phyloP scores from a whole-genome alignment of 202 grass and related monocot genomes.

The Panicum hallii region DNA sequence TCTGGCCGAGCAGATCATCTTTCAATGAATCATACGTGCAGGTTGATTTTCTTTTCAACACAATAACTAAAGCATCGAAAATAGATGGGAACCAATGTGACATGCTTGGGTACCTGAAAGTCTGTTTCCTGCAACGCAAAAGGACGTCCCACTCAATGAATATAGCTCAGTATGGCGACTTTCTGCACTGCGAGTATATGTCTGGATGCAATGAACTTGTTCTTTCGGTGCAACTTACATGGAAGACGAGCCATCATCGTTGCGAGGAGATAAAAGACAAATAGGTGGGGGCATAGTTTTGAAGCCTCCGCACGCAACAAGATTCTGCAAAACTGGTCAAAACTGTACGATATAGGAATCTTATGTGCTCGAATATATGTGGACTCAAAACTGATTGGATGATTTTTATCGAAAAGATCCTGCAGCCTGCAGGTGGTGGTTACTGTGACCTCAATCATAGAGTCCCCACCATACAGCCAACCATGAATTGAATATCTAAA shows the following conservation, averaged over 20 bases:
- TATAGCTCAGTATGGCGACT: not conserved
- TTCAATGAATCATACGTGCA: not conserved
- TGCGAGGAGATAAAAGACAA: conserved; percentile 6
- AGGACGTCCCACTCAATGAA: conserved; percentile 12
- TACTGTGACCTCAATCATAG: conserved; percentile 41
- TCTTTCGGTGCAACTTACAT: conserved; percentile 16
- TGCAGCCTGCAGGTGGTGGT: conserved; percentile 12
- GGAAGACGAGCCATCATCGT: conserved; percentile 3
- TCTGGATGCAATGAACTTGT: conserved; percentile 40
- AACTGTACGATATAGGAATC: conserved; percentile 11
- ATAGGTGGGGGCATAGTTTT: not conserved
- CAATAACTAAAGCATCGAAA: not conserved
- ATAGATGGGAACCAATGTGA: not conserved
- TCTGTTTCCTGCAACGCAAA: not conserved
- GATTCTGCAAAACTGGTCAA: conserved; percentile 9
- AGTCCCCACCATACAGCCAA: conserved; percentile 39
- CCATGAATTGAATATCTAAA: conserved; percentile 18
- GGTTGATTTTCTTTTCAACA: not conserved
- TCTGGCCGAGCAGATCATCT: not conserved
- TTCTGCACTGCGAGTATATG: conserved; percentile 5
- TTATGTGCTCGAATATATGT: conserved; percentile 21
- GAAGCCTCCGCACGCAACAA: conserved; percentile 5
- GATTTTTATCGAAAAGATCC: conserved; percentile 23
- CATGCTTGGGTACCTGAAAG: conserved; percentile 3
- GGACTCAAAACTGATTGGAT: conserved; percentile 19